These are phyloP conservation scores for Vickermania ingenoplastis DNA, from an alignment of 208 protist species.

Conservation along the genomic window DNA sequence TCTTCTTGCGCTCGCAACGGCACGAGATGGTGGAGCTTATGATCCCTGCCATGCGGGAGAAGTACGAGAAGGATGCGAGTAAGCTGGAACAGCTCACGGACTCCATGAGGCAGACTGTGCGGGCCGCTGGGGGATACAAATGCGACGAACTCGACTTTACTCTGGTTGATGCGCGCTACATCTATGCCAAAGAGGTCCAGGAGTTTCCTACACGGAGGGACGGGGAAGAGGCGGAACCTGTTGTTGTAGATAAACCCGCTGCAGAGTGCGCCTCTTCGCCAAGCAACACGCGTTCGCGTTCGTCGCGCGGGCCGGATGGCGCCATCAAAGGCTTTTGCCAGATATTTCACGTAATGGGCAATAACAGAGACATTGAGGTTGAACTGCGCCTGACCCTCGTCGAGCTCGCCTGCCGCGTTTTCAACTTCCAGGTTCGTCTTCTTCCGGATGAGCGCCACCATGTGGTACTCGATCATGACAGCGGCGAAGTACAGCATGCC, in stretches of 20 bases:
- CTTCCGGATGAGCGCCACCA: slow-evolving; percentile 48
- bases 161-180: slow-evolving; percentile 9
- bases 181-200: not conserved
- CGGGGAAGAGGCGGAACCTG: not conserved
- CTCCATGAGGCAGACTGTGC: slow-evolving; percentile 32
- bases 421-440: slow-evolving; percentile 41
- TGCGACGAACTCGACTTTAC: slow-evolving; percentile 16
- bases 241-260: slow-evolving; percentile 9
- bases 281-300: too few relatives aligned
- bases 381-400: slow-evolving; percentile 47
- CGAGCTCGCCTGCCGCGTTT: slow-evolving; percentile 43
- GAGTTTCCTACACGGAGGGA: not conserved
- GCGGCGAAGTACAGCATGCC: slow-evolving; percentile 13
- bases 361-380: slow-evolving; percentile 41
- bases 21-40: slow-evolving; percentile 52
- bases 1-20: slow-evolving; percentile 37
- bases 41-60: slow-evolving; percentile 33
- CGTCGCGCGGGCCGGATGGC: not conserved
- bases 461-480: slow-evolving; percentile 49
- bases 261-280: not conserved
- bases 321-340: slow-evolving; percentile 43
- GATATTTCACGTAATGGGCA: slow-evolving; percentile 41
- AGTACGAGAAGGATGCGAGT: slow-evolving; percentile 15
- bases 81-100: slow-evolving; percentile 28
- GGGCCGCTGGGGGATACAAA: slow-evolving; percentile 20